A percentile compares a stretch with the other conserved stretches of the same genome.
Evolutionary conservation across 371 early-diverging fungal species (phyloP).

Genomic region (Entomophthora muscae): DNA sequence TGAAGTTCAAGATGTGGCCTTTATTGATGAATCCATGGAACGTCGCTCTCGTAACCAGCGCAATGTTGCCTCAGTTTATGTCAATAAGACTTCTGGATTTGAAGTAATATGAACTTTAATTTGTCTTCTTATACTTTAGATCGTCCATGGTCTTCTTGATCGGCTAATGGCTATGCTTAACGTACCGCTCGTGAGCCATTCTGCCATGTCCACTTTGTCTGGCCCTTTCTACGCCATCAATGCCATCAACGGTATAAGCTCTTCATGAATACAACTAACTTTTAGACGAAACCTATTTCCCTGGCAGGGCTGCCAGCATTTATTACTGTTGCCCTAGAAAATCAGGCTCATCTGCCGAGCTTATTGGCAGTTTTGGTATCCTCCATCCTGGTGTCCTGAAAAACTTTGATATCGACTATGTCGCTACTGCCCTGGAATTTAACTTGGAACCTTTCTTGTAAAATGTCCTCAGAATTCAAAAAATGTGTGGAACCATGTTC

Average conservation of each 20-base stretch:
- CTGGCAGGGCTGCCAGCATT: conserved; percentile 78
- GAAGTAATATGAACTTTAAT: conserved; percentile 33
- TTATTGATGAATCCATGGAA: conserved; percentile 63
- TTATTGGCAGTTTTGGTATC: conserved; percentile 80
- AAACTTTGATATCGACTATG: conserved; percentile 69
- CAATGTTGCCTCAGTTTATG: conserved; percentile 74
- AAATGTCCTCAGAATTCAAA: too few species aligned
- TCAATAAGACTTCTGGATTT: conserved; percentile 76
- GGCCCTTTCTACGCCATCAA: neutral
- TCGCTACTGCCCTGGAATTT: conserved; percentile 84
- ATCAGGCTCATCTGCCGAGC: neutral
- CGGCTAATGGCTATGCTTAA: conserved; percentile 74
- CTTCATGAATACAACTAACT: neutral
- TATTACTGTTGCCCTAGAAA: conserved; percentile 27
- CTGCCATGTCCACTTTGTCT: conserved; percentile 12
- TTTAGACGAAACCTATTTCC: conserved; percentile 73
- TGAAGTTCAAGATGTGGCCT: conserved; percentile 93
- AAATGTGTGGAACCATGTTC: too few species aligned
- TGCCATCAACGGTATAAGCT: neutral
- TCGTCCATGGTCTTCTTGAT: conserved; percentile 83
- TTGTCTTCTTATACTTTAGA: conserved; percentile 14
- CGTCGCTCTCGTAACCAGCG: conserved; percentile 84
- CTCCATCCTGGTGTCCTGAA: conserved; percentile 81
- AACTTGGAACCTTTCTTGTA: conserved; percentile 91
- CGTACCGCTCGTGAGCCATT: conserved; percentile 23